Evolutionary conservation across 2,329 filamentous ascomycete genomes (phyloP).

Genomic region (Nothophoma quercina): DNA sequence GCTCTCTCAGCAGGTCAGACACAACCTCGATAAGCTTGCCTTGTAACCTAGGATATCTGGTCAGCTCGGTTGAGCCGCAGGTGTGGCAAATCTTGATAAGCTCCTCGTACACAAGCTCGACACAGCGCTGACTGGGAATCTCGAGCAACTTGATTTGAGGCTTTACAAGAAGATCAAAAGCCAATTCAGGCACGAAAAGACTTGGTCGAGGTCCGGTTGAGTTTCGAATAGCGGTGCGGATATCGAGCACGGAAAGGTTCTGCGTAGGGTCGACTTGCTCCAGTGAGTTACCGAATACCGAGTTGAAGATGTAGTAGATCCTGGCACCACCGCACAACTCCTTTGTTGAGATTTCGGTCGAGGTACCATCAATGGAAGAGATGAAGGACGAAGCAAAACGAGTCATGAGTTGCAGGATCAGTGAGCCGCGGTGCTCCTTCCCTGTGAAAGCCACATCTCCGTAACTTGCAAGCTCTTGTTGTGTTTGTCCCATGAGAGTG

Average conservation of each 20-base stretch:
- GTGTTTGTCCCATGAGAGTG: conserved; percentile 99
- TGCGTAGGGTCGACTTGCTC: conserved; percentile 96
- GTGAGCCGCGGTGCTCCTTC: conserved; percentile 92
- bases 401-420: conserved; percentile 97
- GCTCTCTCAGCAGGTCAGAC: conserved; percentile 90
- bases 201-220: conserved; percentile 95
- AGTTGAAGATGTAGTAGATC: conserved; percentile 99
- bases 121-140: conserved; percentile 92
- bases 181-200: conserved; percentile 95
- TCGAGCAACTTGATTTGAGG: conserved; percentile 98
- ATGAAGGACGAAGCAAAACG: conserved; percentile 98
- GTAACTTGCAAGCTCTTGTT: conserved; percentile 97
- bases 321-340: conserved; percentile 93
- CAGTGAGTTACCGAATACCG: conserved; percentile 94
- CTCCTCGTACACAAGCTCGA: conserved; percentile 98
- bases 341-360: conserved; percentile 97
- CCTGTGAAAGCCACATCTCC: conserved; percentile 97
- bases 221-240: conserved; percentile 96
- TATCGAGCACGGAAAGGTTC: conserved; percentile 93
- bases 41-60: conserved; percentile 89
- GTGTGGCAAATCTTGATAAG: conserved; percentile 99
- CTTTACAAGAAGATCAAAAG: conserved; percentile 96
- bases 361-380: conserved; percentile 97
- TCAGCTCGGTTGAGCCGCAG: conserved; percentile 92
- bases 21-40: conserved; percentile 98